These are phyloP conservation scores for Lolium rigidum DNA, from an alignment of 176 grass and related monocot species.

Conservation along the genomic window DNA sequence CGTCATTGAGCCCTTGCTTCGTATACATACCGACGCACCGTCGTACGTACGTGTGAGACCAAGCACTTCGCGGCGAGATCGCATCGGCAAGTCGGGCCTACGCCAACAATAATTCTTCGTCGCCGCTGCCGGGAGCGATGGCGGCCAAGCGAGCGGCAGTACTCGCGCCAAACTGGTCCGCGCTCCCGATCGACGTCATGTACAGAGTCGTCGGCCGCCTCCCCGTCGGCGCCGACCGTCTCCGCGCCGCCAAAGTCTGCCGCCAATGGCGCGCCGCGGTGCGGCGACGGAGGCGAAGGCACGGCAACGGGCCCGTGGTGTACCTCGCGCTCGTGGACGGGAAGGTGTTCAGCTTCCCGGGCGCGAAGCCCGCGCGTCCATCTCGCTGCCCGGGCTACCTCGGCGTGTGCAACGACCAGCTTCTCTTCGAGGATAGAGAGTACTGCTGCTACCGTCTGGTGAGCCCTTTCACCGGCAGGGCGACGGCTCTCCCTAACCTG, in stretches of 20 bases:
- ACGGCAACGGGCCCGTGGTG: slow-evolving; percentile 1
- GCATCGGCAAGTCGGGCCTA: neutral
- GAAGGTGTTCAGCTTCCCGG: slow-evolving; percentile 1
- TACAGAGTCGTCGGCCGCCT: neutral
- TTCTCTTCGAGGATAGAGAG: neutral
- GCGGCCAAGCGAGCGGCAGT: neutral
- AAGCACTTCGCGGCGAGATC: neutral
- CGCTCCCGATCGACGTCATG: neutral
- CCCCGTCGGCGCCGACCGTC: neutral
- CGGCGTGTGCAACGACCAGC: neutral
- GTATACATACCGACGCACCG: too few species aligned
- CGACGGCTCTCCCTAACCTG: neutral
- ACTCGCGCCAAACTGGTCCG: neutral
- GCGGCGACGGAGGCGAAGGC: neutral
- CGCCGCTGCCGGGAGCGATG: neutral
- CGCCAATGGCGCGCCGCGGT: neutral
- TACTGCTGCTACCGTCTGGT: neutral
- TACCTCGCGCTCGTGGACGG: slow-evolving; percentile 20
- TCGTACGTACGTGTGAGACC: too few species aligned
- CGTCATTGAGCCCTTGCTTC: too few species aligned
- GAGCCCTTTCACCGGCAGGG: slow-evolving; percentile 22
- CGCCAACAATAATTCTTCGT: neutral
- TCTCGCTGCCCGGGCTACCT: neutral
- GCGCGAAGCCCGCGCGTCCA: neutral
- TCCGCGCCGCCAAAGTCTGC: neutral